A percentile compares a stretch with the other conserved stretches of the same genome.
Conservation (phyloP, 2,329 filamentous ascomycete species). For the Fusarium phyllophilum region DNA sequence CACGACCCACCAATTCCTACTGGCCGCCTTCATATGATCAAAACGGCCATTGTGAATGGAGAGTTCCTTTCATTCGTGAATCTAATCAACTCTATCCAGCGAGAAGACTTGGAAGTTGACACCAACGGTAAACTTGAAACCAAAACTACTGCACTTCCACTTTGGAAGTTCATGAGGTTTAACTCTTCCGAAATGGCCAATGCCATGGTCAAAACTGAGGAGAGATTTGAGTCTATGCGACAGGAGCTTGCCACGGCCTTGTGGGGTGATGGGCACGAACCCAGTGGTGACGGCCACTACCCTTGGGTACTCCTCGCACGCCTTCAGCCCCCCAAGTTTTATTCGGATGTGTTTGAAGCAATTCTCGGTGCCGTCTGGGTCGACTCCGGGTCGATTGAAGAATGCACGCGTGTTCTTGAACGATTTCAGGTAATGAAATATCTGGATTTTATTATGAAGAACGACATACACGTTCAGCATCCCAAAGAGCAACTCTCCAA, state of each 20-base stretch:
- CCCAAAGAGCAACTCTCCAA: constrained; percentile 76
- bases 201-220: constrained; percentile 56
- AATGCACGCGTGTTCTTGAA: constrained; percentile 69
- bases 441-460: constrained; percentile 69
- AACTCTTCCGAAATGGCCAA: constrained; percentile 58
- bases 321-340: constrained; percentile 77
- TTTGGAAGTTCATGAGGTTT: constrained; percentile 79
- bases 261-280: constrained; percentile 16
- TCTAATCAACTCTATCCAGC: constrained; percentile 57
- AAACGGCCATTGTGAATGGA: constrained; percentile 81
- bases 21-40: constrained; percentile 77
- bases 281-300: constrained; percentile 56
- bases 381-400: constrained; percentile 73
- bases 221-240: constrained; percentile 61
- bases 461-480: constrained; percentile 66
- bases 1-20: constrained; percentile 55
- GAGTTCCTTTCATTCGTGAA: constrained; percentile 82
- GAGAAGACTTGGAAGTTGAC: constrained; percentile 35
- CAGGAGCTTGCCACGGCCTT: constrained; percentile 57
- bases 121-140: constrained; percentile 29
- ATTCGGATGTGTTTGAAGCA: constrained; percentile 85
- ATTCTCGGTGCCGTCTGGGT: constrained; percentile 85
- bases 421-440: constrained; percentile 72
- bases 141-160: constrained; percentile 55
- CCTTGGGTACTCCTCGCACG: constrained; percentile 80